Percentiles rank a stretch among this genome's conserved stretches.
Evolutionary conservation across 495 filamentous ascomycete species (phyloP).

Genomic region (Articulospora tetracladia): DNA sequence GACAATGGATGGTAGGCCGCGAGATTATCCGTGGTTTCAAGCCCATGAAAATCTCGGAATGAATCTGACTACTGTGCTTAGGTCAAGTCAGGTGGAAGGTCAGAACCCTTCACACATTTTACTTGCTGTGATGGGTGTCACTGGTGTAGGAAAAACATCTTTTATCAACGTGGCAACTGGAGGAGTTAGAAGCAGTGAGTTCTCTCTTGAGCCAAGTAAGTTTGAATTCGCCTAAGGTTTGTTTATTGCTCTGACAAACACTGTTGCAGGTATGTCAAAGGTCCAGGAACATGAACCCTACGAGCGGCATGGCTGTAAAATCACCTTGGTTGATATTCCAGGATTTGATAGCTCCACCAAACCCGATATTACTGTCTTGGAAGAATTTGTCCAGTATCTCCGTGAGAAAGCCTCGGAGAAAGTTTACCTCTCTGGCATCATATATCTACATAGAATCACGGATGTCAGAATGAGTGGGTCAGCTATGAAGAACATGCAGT

Average conservation of each 20-base stretch:
- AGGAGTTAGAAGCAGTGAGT: no score
- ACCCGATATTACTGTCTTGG: conserved; percentile 28
- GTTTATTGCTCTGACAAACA: no score
- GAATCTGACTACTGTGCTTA: no score
- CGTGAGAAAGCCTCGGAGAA: conserved; percentile 10
- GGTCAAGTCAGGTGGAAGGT: no score
- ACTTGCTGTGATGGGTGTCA: conserved; percentile 34
- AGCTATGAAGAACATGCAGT: conserved; percentile 14
- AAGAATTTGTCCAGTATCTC: conserved; percentile 19
- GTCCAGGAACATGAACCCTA: no score
- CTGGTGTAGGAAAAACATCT: conserved; percentile 34
- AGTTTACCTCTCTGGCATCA: conserved; percentile 21
- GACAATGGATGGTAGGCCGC: no score
- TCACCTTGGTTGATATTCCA: conserved; percentile 33
- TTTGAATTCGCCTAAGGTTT: no score
- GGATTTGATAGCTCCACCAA: conserved; percentile 33
- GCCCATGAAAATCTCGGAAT: no score
- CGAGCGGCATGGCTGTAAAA: no score
- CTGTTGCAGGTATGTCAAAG: no score
- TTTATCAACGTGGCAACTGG: conserved; percentile 26
- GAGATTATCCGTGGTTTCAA: no score
- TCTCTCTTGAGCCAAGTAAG: no score
- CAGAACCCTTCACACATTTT: conserved; percentile 25
- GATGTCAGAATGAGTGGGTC: conserved; percentile 23
- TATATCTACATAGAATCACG: conserved; percentile 30